phyloP scores from a whole-genome alignment of 495 filamentous ascomycete species.

The Astrothelium macrocarpum region DNA sequence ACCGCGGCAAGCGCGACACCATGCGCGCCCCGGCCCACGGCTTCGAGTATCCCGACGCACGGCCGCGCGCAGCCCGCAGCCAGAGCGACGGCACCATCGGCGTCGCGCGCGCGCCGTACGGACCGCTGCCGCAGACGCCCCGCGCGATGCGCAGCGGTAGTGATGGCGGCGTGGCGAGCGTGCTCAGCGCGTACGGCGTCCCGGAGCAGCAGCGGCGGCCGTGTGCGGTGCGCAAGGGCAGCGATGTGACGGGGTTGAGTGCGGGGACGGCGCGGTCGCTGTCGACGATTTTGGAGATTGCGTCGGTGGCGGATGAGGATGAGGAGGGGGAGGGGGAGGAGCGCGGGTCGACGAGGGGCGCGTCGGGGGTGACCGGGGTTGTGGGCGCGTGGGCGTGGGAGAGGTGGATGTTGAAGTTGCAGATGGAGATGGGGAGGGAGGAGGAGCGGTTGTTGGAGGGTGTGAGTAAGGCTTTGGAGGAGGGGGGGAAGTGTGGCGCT shows the following conservation, averaged over 20 bases:
- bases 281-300: slow-evolving; percentile 7
- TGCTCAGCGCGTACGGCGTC: slow-evolving; percentile 18
- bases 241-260: neutral
- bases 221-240: neutral
- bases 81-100: slow-evolving; percentile 9
- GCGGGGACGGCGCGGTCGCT: neutral
- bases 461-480: slow-evolving; percentile 71
- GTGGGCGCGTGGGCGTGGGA: slow-evolving; percentile 92
- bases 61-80: neutral
- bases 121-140: slow-evolving; percentile 15
- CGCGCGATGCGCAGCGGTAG: slow-evolving; percentile 5
- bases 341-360: slow-evolving; percentile 59
- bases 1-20: slow-evolving; percentile 23
- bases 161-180: slow-evolving; percentile 4
- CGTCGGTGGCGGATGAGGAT: slow-evolving; percentile 15
- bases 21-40: too few species aligned
- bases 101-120: neutral
- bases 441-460: slow-evolving; percentile 57
- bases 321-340: slow-evolving; percentile 41
- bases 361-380: slow-evolving; percentile 66
- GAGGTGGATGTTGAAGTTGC: slow-evolving; percentile 82
- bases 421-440: slow-evolving; percentile 69
- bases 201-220: slow-evolving; percentile 6
- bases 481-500: slow-evolving; percentile 65
- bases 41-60: too few species aligned